Evolutionary conservation across 2,329 filamentous ascomycete species (phyloP), one percentile per base, ranked within the genome.

Genomic region (Cercospora sp.): DNA sequence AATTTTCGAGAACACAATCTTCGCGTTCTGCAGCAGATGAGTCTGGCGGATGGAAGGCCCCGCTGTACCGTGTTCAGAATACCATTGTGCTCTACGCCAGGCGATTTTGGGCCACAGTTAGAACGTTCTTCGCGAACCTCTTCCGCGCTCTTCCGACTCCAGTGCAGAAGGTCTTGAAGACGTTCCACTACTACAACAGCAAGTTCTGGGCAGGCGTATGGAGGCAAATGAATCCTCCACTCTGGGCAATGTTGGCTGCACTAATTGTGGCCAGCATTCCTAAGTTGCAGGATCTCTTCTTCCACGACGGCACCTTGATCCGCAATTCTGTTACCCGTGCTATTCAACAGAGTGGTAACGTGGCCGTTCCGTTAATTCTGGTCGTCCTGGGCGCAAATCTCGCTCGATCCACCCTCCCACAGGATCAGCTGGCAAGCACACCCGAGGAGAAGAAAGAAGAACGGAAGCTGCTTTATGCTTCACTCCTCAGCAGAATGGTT

Each of bases 171-270:
- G 72, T 77, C 6, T 75, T 89, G 3, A 79, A 81, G 9, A 81
- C 78, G 26, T 70, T 81, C 18, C 81, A 78, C 55, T 78, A 75
- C 33, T 80, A 78, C 51, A 63, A 81, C 31, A 74, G 73, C 79
- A 86, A 78, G 70, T 90, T 92, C 73, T 80, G 87, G 72, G 81
- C 81, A 60, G 93, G 93, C 63, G 78, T 94, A 12, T 95, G 91
- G 91, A 91, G 91, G 59, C 97, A 97, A 79, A 98, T 99, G 94
- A 98, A 98, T 80, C 94, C 95, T 51, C 95, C 95, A 0, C 88
- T 99, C 28, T 98, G 94, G 93, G 94, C 95, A 31, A 98, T 99
- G 95, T 83, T 98, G 36, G 83, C 89, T 45, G 92, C 95, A n/a
- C 90, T 98, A 57, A 81, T 97, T 61, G 91, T 99, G 5, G 95